Base-by-base conservation (phyloP, 345 rosid species). In the Anacardium occidentale region DNA sequence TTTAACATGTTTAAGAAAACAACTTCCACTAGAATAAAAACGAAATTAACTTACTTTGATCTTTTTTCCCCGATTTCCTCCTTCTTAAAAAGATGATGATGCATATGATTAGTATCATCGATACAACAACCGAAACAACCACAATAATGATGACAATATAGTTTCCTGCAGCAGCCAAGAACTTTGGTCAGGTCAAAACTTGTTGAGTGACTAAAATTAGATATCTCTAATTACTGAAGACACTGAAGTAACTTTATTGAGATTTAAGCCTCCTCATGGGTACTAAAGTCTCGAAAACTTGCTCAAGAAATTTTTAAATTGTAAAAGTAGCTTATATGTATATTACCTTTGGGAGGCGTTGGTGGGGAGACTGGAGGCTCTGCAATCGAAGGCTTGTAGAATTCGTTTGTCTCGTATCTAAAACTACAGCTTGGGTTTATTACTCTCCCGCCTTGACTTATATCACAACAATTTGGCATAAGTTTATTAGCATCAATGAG, bases 361-460 rank as follows among this genome's bases (percentile, higher is more conserved):
- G 20, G n/a, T 3, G 77, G 12, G 32, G 62, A 0, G 3, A 24
- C 29, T 9, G n/a, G 14, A 8, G 64, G 47, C 24, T 48, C 7
- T 62, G 26, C 48, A 37, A 67, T 52, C 7, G 71, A 67, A 52
- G 71, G 0, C 48, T 37, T 34, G 62, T 20, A 54, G 52, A 68
- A 68, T 37, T 54, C 14, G 62, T 56, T 68, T 13, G 50, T 54
- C 51, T 55, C 62, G 15, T 68, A 54, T 54, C 62, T 54, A 17
- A 68, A 68, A 34, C 20, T 68, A 37, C 52, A 68, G 52, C 71
- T 54, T 37, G 71, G 71, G 59, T 11, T 37, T 13, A 54, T 68
- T 8, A 68, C 34, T 37, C 71, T 54, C 21, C 71, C 71, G 3
- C 62, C 71, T 54, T 7, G 21, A 4, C 37, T 68, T 37, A 7